Evolutionary conservation across 148 eudicot genomes (phyloP).

Genomic region (Fagopyrum tataricum): DNA sequence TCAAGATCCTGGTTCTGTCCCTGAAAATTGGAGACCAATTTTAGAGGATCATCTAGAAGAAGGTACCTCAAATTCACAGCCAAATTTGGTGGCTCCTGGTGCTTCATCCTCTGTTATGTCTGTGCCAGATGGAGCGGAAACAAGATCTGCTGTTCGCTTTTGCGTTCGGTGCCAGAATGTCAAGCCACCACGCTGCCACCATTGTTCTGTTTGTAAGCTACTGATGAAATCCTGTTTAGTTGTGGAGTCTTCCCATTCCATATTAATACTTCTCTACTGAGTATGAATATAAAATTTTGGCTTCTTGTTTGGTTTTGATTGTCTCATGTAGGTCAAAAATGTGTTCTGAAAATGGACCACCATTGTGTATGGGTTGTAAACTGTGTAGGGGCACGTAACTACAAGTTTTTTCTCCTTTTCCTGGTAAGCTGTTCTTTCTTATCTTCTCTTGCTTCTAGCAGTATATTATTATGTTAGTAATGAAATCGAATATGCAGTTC

Average conservation of each 20-base stretch:
- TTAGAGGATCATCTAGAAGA: constrained; percentile 48
- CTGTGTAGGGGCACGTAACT: constrained; percentile 91
- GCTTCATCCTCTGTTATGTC: constrained; percentile 30
- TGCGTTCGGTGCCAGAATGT: constrained; percentile 65
- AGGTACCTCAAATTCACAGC: constrained; percentile 31
- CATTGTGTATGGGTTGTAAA: constrained; percentile 98
- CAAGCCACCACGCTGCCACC: constrained; percentile 96
- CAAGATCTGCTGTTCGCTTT: constrained; percentile 36
- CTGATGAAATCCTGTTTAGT: not conserved
- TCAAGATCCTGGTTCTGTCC: constrained; percentile 87
- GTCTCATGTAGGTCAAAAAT: constrained; percentile 70
- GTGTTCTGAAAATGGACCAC: constrained; percentile 96
- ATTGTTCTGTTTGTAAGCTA: constrained; percentile 88
- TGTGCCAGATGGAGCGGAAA: constrained; percentile 39
- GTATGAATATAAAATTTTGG: not conserved
- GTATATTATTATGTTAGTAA: not conserved
- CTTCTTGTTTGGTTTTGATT: not conserved
- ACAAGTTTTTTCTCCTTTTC: constrained; percentile 85
- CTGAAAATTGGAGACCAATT: constrained; percentile 67
- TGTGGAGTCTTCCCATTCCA: too few species aligned
- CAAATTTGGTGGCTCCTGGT: constrained; percentile 29
- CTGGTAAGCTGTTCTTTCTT: constrained; percentile 39
- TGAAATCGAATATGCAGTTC: constrained; percentile 33
- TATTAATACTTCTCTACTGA: not conserved
- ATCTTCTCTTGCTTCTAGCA: not conserved